phyloP scores from a whole-genome alignment of 768 basidiomycete genomes.

The Naematelia aurantialba region DNA sequence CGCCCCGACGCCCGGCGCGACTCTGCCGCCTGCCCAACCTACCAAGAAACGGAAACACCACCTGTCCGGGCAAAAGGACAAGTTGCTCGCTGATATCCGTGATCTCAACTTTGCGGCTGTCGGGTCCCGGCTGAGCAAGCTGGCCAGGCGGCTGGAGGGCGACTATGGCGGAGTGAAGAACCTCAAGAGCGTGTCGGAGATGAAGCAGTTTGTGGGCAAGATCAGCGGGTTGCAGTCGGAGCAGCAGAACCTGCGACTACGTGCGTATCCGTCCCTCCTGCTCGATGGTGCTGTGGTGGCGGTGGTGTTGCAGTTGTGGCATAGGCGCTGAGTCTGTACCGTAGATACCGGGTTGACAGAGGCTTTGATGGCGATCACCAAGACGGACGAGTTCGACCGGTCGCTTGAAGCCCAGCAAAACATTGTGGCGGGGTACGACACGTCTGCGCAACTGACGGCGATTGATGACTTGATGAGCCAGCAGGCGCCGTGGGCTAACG shows the following conservation, averaged over 20 bases:
- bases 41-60: conserved; percentile 84
- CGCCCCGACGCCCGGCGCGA: conserved; percentile 21
- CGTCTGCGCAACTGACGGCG: conserved; percentile 69
- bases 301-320: too few relatives aligned
- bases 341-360: conserved; percentile 94
- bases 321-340: too few relatives aligned
- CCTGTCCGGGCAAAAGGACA: conserved; percentile 71
- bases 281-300: too few relatives aligned
- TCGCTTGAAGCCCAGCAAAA: conserved; percentile 96
- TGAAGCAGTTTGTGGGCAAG: conserved; percentile 92
- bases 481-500: conserved; percentile 72
- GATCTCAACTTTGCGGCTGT: conserved; percentile 91
- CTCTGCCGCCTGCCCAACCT: conserved; percentile 27
- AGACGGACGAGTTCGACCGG: conserved; percentile 82
- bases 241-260: conserved; percentile 80
- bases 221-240: conserved; percentile 88
- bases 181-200: conserved; percentile 83
- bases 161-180: conserved; percentile 87
- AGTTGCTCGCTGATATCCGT: conserved; percentile 73
- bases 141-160: conserved; percentile 80
- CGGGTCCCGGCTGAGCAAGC: conserved; percentile 71
- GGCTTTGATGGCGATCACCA: conserved; percentile 75
- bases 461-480: conserved; percentile 89
- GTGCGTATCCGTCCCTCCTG: conserved; percentile 56
- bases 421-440: conserved; percentile 87